These are phyloP conservation scores for Botrytis fabae DNA, from an alignment of 2,329 filamentous ascomycete species.

Conservation along the genomic window DNA sequence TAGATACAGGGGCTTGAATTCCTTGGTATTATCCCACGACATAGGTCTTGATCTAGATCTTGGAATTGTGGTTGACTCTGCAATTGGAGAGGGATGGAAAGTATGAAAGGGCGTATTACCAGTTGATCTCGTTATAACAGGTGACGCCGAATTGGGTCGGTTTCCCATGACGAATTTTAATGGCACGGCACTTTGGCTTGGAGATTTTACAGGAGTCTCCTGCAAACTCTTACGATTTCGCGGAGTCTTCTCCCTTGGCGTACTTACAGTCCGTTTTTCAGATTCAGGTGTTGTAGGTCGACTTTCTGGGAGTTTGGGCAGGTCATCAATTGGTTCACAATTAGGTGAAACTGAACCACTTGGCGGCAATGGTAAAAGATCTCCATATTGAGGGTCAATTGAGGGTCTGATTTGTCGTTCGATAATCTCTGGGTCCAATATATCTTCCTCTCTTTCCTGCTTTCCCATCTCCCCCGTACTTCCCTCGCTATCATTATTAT, in stretches of 20 bases:
- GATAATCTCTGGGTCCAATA: conserved; percentile 58
- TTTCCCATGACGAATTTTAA: conserved; percentile 53
- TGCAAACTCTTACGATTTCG: conserved; percentile 34
- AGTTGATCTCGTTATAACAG: conserved; percentile 45
- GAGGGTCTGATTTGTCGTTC: conserved; percentile 61
- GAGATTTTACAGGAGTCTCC: conserved; percentile 38
- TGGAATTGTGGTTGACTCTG: conserved; percentile 38
- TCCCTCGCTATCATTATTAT: conserved; percentile 35
- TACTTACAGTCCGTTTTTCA: conserved; percentile 30
- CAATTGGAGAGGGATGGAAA: conserved; percentile 38
- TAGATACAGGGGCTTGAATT: conserved; percentile 80
- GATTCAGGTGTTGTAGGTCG: conserved; percentile 49
- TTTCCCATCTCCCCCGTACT: conserved; percentile 20
- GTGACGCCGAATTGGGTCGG: conserved; percentile 46
- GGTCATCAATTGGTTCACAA: conserved; percentile 40
- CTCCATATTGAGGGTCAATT: conserved; percentile 66
- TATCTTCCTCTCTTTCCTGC: conserved; percentile 36
- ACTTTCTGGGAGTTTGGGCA: conserved; percentile 57
- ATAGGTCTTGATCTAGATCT: conserved; percentile 52
- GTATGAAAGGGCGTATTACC: conserved; percentile 43
- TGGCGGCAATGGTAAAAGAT: conserved; percentile 63
- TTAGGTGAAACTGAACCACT: conserved; percentile 56
- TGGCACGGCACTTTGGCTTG: conserved; percentile 56
- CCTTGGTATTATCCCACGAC: conserved; percentile 63
- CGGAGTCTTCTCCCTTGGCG: conserved; percentile 31